A percentile compares a stretch with the other conserved stretches of the same genome.
Evolutionary conservation across 2,329 filamentous ascomycete species (phyloP).

Genomic region (Colletotrichum siamense): DNA sequence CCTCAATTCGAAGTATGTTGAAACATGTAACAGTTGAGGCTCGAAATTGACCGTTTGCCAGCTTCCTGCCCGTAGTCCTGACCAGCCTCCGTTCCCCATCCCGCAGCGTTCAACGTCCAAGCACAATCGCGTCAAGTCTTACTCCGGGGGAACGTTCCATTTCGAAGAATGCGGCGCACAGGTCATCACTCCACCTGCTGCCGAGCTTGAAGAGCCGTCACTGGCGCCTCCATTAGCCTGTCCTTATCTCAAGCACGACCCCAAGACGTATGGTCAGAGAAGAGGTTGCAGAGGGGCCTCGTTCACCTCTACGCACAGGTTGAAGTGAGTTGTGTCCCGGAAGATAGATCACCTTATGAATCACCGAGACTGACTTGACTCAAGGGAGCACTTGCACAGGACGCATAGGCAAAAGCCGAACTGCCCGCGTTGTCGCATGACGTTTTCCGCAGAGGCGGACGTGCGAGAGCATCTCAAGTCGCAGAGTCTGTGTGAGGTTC

Average conservation of each 20-base stretch:
- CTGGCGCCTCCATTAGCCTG: background rate
- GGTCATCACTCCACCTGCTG: background rate
- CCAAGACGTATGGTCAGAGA: background rate
- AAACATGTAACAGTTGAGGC: background rate
- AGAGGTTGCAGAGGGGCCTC: background rate
- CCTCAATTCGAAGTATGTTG: background rate
- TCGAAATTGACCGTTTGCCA: background rate
- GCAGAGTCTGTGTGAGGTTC: background rate
- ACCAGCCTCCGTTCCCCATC: background rate
- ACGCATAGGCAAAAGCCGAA: background rate
- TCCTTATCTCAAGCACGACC: background rate
- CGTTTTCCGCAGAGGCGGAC: background rate
- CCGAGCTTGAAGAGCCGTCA: background rate
- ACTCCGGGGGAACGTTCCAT: background rate
- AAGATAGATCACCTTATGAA: accelerated
- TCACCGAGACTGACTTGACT: background rate
- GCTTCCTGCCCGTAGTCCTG: background rate
- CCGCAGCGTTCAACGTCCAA: background rate
- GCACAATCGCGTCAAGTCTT: background rate
- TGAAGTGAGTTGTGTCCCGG: background rate
- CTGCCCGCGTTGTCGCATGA: background rate
- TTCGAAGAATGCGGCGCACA: background rate
- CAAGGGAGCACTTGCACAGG: background rate
- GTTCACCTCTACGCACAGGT: background rate
- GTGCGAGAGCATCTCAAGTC: background rate